Evolutionary conservation across 140 eudicot genomes (phyloP), one percentile per base, ranked within the genome.

Genomic region (Ambrosia hybrid): DNA sequence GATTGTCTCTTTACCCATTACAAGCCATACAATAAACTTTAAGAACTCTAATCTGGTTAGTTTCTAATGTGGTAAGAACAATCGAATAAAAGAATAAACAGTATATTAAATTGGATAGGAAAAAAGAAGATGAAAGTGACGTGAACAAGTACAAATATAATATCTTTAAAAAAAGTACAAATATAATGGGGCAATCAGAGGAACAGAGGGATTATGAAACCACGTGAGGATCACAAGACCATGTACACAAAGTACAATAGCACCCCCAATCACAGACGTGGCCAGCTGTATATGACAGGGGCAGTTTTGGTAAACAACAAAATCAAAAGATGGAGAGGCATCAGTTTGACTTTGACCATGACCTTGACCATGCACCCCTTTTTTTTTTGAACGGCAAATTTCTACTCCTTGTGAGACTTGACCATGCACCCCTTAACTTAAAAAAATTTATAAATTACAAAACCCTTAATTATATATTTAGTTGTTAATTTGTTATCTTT

Each of bases 331-430:
- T 78, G 78, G 67, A 21, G 34, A 10, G 57, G 1, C 45, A 66
- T 72, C 78, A 57, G 79, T 67, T 72, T 78, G 75, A 79, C 83
- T 73, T 78, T 79, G 83, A 79, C 83, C 78, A 66, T 55, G 82
- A 78, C 82, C 46, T n/a, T n/a, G n/a, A n/a, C n/a, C n/a, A n/a
- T n/a, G n/a, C n/a, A n/a, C n/a, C n/a, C n/a, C n/a, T n/a, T n/a
- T n/a, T n/a, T n/a, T n/a, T n/a, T n/a, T n/a, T n/a, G n/a, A n/a
- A n/a, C n/a, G n/a, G n/a, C n/a, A n/a, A n/a, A n/a, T n/a, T n/a
- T n/a, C n/a, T n/a, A n/a, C n/a, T n/a, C n/a, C n/a, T n/a, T n/a
- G n/a, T n/a, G n/a, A n/a, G n/a, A n/a, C n/a, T 46, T 67, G 80
- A 72, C 73, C 74, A 46, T 51, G 38, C 61, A 45, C 10, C 38